A percentile compares a stretch with the other conserved stretches of the same genome.
phyloP scores from a whole-genome alignment of 805 yeast genomes.

The Saccharomycopsis olivae region DNA sequence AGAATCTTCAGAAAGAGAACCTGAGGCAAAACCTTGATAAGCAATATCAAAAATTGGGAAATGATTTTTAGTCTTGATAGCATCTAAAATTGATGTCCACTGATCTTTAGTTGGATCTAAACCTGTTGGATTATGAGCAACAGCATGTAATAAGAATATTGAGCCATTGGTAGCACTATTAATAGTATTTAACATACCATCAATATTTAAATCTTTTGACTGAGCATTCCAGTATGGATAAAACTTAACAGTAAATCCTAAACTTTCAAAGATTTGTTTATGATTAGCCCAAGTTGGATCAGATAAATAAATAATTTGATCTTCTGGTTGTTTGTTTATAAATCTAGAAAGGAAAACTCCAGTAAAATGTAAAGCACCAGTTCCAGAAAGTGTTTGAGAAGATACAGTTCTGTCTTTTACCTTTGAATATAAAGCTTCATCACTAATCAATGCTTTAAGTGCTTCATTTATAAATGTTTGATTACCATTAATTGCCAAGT shows the following conservation, averaged over 20 bases:
- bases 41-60: conserved; percentile 89
- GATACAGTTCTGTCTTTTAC: conserved; percentile 59
- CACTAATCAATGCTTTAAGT: conserved; percentile 60
- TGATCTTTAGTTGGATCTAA: conserved; percentile 77
- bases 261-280: conserved; percentile 62
- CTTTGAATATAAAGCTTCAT: conserved; percentile 37
- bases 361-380: conserved; percentile 84
- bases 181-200: conserved; percentile 56
- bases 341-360: conserved; percentile 62
- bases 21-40: conserved; percentile 91
- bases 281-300: conserved; percentile 99
- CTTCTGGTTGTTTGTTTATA: conserved; percentile 18
- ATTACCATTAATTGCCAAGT: conserved; percentile 78
- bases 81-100: conserved; percentile 67
- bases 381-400: conserved; percentile 86
- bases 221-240: conserved; percentile 84
- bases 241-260: conserved; percentile 53
- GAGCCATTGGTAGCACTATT: conserved; percentile 34
- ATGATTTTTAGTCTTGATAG: conserved; percentile 45
- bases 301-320: conserved; percentile 51
- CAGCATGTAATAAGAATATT: conserved; percentile 65
- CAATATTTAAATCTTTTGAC: conserved; percentile 60
- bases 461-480: conserved; percentile 57
- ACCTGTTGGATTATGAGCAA: conserved; percentile 97
- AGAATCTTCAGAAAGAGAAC: conserved; percentile 67